Base-by-base conservation (phyloP, 805 yeast genomes). In the Priceomyces medius region DNA sequence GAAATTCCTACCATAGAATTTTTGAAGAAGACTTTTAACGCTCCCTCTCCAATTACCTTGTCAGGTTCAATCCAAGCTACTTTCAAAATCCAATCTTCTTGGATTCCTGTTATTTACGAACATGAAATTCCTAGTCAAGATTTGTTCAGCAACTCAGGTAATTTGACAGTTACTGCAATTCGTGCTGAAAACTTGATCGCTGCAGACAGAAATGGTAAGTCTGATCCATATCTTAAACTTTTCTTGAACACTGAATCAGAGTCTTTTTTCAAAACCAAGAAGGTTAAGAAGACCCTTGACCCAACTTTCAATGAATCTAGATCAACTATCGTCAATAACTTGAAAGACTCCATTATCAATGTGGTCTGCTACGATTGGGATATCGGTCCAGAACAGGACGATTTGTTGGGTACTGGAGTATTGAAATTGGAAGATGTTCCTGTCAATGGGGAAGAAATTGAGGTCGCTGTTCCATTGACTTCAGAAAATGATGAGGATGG, bases 191-290 rank as follows among this genome's bases (percentile, higher is more conserved):
- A 78, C 38, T 73, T 93, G 44, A 79, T 84, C 29, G 76, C 96
- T 10, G 95, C 90, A n/a, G 99, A 93, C 64, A 71, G 86, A 21
- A 84, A 83, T 52, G 98, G 98, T 38, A 85, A 85, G 59, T 88
- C 97, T 3, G 99, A 93, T 65, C 99, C 99, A 41, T 91, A 81
- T 60, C 74, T 81, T 45, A 77, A 81, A 54, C 74, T 88, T 47
- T 81, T 73, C 55, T 57, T 88, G 53, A 81, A 90, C 63, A 83
- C 83, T 31, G 71, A 69, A 12, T 74, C 74, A 40, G 78, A 78
- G 21, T 59, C 66, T 24, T 71, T 85, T 45, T 81, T 68, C 71
- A 88, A 88, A 69, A 78, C 96, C 27, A 83, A 87, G 64, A 83
- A 83, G 20, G 71, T 79, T 46, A 93, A 90, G 75, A 89, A 84